These are phyloP conservation scores for Phyllosticta citriasiana DNA, from an alignment of 2,329 filamentous ascomycete genomes.

Conservation along the genomic window DNA sequence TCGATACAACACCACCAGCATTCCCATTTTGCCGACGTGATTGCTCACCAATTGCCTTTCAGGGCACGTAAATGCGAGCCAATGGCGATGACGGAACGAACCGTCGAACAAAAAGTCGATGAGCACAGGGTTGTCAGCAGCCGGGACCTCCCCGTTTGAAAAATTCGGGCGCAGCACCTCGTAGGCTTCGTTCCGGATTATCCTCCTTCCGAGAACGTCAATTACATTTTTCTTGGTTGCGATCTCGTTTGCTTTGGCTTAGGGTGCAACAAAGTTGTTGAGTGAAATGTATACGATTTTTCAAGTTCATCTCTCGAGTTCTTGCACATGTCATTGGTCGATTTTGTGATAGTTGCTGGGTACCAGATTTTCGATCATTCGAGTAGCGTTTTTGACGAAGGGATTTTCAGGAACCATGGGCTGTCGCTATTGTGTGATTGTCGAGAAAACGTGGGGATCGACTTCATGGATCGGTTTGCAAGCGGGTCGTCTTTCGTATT, in stretches of 20 bases:
- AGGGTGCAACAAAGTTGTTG: background rate
- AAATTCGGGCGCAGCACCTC: background rate
- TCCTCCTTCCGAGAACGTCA: background rate
- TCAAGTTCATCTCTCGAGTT: background rate
- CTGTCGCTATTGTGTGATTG: background rate
- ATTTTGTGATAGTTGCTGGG: background rate
- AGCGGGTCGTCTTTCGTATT: background rate
- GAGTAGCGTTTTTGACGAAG: background rate
- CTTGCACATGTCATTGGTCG: background rate
- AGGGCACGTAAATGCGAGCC: background rate
- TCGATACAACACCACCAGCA: background rate
- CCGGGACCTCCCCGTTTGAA: background rate
- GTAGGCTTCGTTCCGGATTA: background rate
- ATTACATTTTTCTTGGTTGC: background rate
- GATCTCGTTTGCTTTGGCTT: background rate
- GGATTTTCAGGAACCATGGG: background rate
- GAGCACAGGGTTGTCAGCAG: background rate
- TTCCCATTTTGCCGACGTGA: background rate
- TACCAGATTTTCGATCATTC: background rate
- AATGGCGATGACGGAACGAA: background rate
- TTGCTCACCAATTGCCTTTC: background rate
- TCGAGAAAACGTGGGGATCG: too few relatives aligned
- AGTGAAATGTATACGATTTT: background rate
- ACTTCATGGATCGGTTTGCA: background rate
- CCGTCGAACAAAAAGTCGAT: background rate